phyloP scores from a whole-genome alignment of 176 grass and related monocot species.

The Dendrocalamus sinicus region DNA sequence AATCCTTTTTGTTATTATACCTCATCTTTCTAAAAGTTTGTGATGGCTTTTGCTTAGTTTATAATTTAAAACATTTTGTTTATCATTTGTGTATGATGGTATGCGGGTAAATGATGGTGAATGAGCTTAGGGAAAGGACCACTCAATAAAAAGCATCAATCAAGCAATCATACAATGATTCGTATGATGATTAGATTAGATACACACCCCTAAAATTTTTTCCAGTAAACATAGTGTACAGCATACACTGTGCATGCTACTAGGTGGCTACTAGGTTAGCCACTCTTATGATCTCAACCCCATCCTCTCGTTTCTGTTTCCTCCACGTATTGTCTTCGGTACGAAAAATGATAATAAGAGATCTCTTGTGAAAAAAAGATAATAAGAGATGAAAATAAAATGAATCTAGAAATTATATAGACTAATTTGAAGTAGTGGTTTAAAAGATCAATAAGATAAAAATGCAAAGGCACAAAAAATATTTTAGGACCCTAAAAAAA shows the following conservation, averaged over 20 bases:
- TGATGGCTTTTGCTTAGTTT: constrained; percentile 4
- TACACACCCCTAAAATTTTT: neutral
- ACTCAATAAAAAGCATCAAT: constrained; percentile 39
- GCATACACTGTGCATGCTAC: neutral
- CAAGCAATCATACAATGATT: constrained; percentile 30
- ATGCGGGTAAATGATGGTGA: constrained; percentile 25
- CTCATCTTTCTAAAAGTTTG: neutral
- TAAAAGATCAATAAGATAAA: no score
- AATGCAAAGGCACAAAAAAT: no score
- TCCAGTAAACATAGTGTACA: neutral
- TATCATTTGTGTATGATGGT: constrained; percentile 44
- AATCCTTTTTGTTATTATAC: neutral
- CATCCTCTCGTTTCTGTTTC: no score
- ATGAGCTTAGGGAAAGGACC: constrained; percentile 14
- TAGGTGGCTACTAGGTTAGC: neutral
- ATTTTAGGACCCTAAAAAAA: no score
- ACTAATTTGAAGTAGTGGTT: no score
- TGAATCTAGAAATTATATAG: no score
- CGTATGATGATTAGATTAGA: neutral
- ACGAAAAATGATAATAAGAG: no score
- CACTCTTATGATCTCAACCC: no score
- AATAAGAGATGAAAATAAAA: no score
- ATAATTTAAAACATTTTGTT: neutral
- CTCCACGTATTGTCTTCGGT: no score
- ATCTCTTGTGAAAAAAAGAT: no score